These are phyloP conservation scores for Pulveroboletus frians DNA, from an alignment of 768 basidiomycete species.

Conservation along the genomic window DNA sequence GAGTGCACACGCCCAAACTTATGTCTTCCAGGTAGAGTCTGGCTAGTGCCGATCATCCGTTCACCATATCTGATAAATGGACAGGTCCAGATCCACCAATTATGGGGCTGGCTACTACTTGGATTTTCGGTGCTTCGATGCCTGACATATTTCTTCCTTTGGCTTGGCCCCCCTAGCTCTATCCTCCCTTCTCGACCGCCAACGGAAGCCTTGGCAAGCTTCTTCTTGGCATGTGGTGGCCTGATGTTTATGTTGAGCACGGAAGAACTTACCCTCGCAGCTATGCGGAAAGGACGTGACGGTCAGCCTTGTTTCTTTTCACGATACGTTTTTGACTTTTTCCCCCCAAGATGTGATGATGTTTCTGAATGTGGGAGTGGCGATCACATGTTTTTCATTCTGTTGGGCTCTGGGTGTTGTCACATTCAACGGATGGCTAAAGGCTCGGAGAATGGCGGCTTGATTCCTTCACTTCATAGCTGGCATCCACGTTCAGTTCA, in stretches of 20 bases:
- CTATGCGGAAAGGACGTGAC: slow-evolving; percentile 87
- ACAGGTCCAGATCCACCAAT: slow-evolving; percentile 79
- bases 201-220: slow-evolving; percentile 83
- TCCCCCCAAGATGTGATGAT: slow-evolving; percentile 68
- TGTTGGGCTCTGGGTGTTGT: slow-evolving; percentile 77
- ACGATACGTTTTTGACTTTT: not conserved
- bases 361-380: slow-evolving; percentile 82
- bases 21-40: slow-evolving; percentile 72
- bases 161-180: slow-evolving; percentile 78
- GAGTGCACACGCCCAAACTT: slow-evolving; percentile 86
- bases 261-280: slow-evolving; percentile 84
- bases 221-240: slow-evolving; percentile 85
- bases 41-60: not conserved
- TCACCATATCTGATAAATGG: slow-evolving; percentile 5
- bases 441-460: slow-evolving; percentile 34
- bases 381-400: slow-evolving; percentile 81
- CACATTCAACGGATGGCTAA: slow-evolving; percentile 79
- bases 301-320: slow-evolving; percentile 40
- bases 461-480: not conserved
- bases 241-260: slow-evolving; percentile 85
- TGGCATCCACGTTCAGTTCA: too few species aligned
- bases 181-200: slow-evolving; percentile 90
- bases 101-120: slow-evolving; percentile 88
- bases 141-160: slow-evolving; percentile 92
- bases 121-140: slow-evolving; percentile 76